Conservation (phyloP, 345 rosid species). For the Acer yangbiense region DNA sequence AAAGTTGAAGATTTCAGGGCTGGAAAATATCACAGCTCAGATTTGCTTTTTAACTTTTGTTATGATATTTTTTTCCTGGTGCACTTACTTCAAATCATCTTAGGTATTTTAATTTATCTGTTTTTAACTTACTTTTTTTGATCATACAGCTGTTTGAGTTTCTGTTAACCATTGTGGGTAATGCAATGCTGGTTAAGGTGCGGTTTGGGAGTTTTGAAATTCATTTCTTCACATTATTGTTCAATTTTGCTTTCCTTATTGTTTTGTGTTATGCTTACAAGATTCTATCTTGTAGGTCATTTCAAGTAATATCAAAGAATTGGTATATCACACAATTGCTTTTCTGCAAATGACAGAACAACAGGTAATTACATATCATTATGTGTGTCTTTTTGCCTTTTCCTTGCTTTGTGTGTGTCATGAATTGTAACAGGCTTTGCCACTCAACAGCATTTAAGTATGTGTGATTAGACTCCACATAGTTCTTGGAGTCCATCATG, state of each 20-base stretch:
- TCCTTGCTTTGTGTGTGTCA: background rate
- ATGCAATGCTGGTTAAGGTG: conserved; percentile 71
- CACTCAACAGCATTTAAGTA: background rate
- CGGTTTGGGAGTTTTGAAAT: conserved; percentile 22
- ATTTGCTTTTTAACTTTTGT: background rate
- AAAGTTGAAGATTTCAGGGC: background rate
- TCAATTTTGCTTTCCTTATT: conserved; percentile 2
- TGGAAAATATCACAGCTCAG: background rate
- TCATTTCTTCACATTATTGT: conserved; percentile 10
- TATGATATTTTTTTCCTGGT: background rate
- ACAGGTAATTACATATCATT: conserved; percentile 50
- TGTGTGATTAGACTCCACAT: background rate
- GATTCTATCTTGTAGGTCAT: conserved; percentile 50
- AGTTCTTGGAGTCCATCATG: background rate
- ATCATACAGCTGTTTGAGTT: conserved; percentile 80
- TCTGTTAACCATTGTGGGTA: conserved; percentile 78
- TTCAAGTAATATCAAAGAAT: conserved; percentile 55
- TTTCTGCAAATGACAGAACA: conserved; percentile 91
- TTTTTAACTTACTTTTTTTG: conserved; percentile 26
- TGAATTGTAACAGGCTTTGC: background rate
- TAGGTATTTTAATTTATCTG: conserved; percentile 16
- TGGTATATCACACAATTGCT: conserved; percentile 76
- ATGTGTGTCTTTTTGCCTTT: background rate
- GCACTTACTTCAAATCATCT: conserved; percentile 13
- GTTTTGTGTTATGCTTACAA: conserved; percentile 8